Base-by-base conservation (phyloP, 441 rosid genomes). In the Brassica balearica region DNA sequence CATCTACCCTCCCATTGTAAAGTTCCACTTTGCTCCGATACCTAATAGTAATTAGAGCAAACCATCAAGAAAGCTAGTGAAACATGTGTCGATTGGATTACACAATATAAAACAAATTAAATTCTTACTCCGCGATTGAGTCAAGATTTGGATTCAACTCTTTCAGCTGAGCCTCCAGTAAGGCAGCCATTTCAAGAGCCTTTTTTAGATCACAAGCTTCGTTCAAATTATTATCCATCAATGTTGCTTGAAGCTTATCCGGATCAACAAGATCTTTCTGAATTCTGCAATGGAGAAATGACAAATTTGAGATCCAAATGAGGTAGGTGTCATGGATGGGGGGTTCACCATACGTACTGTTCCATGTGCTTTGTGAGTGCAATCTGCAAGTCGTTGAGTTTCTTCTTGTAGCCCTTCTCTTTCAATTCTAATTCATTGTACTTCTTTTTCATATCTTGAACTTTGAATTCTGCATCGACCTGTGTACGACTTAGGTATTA, bases 111-210 rank as follows among this genome's bases (percentile, higher is more conserved):
- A 83, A 75, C 53, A 4, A n/a, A 2, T 0, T 7, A 69, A 60
- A 81, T 46, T 65, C 89, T 78, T 90, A 96, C 99, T 94, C 97
- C 36, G 99, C 79, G 8, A 96, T 92, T 71, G 98, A 96, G 84
- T 96, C 98, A 59, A 96, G 97, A 84, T 96, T 96, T 66, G 99
- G 99, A 80, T 88, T 92, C 92, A 96, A 78, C 84, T 96, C 97
- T 84, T 91, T 96, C 76, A 96, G 81, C 69, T 96, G 97, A 75
- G 96, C 94, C 82, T 96, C 98, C 75, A 96, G 80, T 84, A 94
- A 74, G 41, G 89, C 81, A 64, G 87, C 88, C 88, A 81, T 91
- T 88, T 93, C 98, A 63, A 93, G 92, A 72, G 90, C 91, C 85
- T 80, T 87, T 85, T 85, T 86, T 61, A 96, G 86, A 73, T 86